A percentile compares a stretch with the other conserved stretches of the same genome.
Conservation (phyloP, 2,329 filamentous ascomycete species). For the Penicillium capsulatum region DNA sequence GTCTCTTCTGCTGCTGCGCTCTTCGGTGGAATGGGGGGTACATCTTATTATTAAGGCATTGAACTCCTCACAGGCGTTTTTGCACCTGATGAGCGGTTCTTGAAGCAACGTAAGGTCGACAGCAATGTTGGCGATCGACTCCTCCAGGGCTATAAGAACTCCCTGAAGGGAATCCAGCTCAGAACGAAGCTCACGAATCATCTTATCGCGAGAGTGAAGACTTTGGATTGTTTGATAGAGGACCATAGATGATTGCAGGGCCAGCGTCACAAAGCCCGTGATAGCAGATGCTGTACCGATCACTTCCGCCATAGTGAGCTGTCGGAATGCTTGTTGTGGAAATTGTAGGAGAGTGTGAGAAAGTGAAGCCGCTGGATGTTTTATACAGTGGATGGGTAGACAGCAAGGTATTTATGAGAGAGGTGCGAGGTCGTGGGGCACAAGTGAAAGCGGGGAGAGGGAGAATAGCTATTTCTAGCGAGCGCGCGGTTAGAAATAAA, state of each 20-base stretch:
- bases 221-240: slow-evolving; percentile 7
- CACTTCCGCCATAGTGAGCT: slow-evolving; percentile 1
- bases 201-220: slow-evolving; percentile 5
- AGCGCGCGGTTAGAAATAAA: neutral
- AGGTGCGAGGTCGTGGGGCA: neutral
- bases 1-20: slow-evolving; percentile 2
- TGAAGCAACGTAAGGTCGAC: slow-evolving; percentile 3
- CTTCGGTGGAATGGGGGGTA: neutral
- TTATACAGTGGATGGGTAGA: neutral
- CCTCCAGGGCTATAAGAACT: neutral
- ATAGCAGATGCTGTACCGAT: slow-evolving; percentile 5
- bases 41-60: slow-evolving; percentile 3
- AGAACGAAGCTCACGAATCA: slow-evolving; percentile 5
- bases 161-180: slow-evolving; percentile 4
- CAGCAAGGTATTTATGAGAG: neutral
- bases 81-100: slow-evolving; percentile 4
- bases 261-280: slow-evolving; percentile 1
- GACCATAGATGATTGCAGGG: slow-evolving; percentile 1
- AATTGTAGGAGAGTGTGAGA: neutral
- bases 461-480: neutral
- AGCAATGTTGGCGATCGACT: slow-evolving; percentile 1
- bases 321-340: neutral
- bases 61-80: slow-evolving; percentile 6
- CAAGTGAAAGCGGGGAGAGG: neutral
- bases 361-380: neutral